A percentile compares a stretch with the other conserved stretches of the same genome.
phyloP scores from a whole-genome alignment of 169 alveolate genomes.

The Besnoitia besnoiti region DNA sequence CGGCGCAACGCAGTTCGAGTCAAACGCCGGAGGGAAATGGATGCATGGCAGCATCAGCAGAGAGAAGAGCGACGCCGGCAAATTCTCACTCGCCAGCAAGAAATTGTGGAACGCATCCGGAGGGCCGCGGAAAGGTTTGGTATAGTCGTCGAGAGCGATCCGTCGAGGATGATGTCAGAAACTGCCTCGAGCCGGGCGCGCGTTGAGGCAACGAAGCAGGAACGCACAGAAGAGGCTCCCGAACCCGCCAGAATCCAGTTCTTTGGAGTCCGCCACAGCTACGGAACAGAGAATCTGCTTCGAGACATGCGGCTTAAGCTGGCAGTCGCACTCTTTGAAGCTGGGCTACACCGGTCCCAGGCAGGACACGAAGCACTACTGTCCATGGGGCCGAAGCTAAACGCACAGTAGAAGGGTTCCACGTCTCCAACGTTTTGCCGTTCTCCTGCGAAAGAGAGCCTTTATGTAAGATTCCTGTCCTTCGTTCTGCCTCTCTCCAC shows the following conservation, averaged over 20 bases:
- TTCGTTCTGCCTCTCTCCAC: too few species aligned
- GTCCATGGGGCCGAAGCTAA: background rate
- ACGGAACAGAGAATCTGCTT: background rate
- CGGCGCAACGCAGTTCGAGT: background rate
- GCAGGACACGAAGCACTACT: constrained; percentile 44
- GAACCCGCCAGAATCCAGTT: background rate
- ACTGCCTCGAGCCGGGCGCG: constrained; percentile 4
- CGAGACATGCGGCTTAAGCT: constrained; percentile 11
- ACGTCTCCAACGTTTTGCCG: too few species aligned
- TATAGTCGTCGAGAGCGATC: background rate
- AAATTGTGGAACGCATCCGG: background rate
- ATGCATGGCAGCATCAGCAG: background rate
- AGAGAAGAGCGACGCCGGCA: background rate
- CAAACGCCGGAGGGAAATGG: constrained; percentile 12
- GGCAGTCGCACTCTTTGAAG: constrained; percentile 5
- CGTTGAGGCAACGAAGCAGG: background rate
- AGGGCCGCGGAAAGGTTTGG: background rate
- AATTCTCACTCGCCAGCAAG: background rate
- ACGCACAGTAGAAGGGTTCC: too few species aligned
- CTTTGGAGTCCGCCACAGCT: constrained; percentile 14
- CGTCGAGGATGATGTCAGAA: background rate
- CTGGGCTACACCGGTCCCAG: background rate
- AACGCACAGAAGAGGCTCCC: background rate
- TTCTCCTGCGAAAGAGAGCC: too few species aligned
- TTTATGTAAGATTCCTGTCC: too few species aligned